Conservation (phyloP, 306 rosid species). For the Luffa acutangula region DNA sequence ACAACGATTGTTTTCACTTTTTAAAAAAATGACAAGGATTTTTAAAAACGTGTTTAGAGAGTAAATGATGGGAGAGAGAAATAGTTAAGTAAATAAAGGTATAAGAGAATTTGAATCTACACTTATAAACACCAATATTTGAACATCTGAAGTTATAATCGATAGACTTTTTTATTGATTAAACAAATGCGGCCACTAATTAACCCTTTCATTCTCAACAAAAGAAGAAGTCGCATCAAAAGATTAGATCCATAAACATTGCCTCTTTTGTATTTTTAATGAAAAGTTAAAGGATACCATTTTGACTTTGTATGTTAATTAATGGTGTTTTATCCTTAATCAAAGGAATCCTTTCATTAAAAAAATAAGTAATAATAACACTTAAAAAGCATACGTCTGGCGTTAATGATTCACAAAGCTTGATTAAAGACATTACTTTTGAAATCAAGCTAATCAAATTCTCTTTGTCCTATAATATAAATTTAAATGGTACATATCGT, state of each 20-base stretch:
- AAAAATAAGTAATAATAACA: background rate
- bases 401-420: background rate
- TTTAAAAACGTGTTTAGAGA: too few species aligned
- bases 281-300: background rate
- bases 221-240: background rate
- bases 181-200: background rate
- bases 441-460: background rate
- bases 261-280: background rate
- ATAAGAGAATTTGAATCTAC: too few species aligned
- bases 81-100: too few species aligned
- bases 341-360: background rate
- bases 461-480: background rate
- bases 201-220: background rate
- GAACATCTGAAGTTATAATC: too few species aligned
- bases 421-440: background rate
- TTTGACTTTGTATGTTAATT: background rate
- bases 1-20: too few species aligned
- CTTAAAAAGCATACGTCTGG: background rate
- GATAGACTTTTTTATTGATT: too few species aligned
- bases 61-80: too few species aligned
- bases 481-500: background rate
- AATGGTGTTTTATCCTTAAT: background rate
- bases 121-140: too few species aligned
- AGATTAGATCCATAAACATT: background rate
- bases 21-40: too few species aligned